Conservation (phyloP, 257 asterid genomes). For the Vinca minor region DNA sequence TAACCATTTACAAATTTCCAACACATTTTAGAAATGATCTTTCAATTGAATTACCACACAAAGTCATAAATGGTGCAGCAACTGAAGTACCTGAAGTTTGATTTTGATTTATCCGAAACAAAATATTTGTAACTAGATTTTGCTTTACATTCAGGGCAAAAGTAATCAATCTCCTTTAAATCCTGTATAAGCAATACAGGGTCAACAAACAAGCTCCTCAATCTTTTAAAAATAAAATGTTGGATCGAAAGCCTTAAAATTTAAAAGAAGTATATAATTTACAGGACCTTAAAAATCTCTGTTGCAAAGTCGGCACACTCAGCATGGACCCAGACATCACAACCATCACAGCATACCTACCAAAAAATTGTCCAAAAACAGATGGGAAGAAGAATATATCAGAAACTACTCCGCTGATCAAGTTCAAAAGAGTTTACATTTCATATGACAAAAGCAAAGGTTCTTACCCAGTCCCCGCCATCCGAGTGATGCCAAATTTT, state of each 20-base stretch:
- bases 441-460: constrained; percentile 13
- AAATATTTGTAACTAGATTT: constrained; percentile 30
- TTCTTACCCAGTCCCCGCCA: constrained; percentile 93
- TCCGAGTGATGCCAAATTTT: constrained; percentile 89
- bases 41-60: constrained; percentile 4
- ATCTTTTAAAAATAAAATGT: not conserved
- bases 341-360: constrained; percentile 86
- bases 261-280: constrained; percentile 6
- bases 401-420: not conserved
- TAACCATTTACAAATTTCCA: constrained; percentile 1
- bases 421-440: not conserved
- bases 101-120: constrained; percentile 27
- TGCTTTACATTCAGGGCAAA: constrained; percentile 80
- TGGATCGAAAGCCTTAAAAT: not conserved
- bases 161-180: constrained; percentile 45
- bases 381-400: not conserved
- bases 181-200: constrained; percentile 35
- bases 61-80: constrained; percentile 13
- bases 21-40: not conserved
- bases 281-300: constrained; percentile 52
- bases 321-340: constrained; percentile 96
- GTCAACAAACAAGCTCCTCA: not conserved
- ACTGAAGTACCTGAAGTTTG: constrained; percentile 37
- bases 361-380: not conserved
- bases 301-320: constrained; percentile 69